Percentiles rank a stretch among this genome's conserved stretches.
phyloP scores from a whole-genome alignment of 331 rosid genomes.

The Quercus tomentella region DNA sequence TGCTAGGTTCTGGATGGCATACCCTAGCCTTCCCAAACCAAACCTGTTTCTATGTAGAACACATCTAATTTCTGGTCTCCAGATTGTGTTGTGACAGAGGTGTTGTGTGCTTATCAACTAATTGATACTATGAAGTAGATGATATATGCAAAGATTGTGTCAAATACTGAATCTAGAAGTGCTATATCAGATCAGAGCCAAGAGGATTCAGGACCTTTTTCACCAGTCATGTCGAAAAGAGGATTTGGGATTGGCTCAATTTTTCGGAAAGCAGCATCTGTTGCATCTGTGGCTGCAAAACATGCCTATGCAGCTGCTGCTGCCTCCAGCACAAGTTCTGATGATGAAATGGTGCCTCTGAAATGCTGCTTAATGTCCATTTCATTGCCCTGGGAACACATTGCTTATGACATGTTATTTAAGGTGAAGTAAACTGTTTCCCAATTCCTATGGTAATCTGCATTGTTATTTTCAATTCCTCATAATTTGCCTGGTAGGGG shows the following conservation, averaged over 20 bases:
- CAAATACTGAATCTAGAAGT: conserved; percentile 30
- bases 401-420: conserved; percentile 86
- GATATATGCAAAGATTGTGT: conserved; percentile 16
- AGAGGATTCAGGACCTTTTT: conserved; percentile 68
- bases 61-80: not conserved
- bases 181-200: conserved; percentile 84
- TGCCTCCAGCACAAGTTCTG: conserved; percentile 48
- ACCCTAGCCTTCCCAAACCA: not conserved
- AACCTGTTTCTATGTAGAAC: not conserved
- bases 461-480: not conserved
- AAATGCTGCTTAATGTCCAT: conserved; percentile 97
- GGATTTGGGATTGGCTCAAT: conserved; percentile 82
- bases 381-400: conserved; percentile 95
- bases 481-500: not conserved
- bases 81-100: conserved; percentile 4
- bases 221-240: conserved; percentile 73
- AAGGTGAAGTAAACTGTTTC: conserved; percentile 55
- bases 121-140: conserved; percentile 18
- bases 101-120: conserved; percentile 1
- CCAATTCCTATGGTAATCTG: not conserved
- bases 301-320: conserved; percentile 92
- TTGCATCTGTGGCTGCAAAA: conserved; percentile 84
- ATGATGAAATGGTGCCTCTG: conserved; percentile 82
- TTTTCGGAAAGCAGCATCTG: conserved; percentile 83
- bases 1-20: not conserved